Evolutionary conservation across 345 rosid species (phyloP).

Genomic region (Hibiscus tridactylites): DNA sequence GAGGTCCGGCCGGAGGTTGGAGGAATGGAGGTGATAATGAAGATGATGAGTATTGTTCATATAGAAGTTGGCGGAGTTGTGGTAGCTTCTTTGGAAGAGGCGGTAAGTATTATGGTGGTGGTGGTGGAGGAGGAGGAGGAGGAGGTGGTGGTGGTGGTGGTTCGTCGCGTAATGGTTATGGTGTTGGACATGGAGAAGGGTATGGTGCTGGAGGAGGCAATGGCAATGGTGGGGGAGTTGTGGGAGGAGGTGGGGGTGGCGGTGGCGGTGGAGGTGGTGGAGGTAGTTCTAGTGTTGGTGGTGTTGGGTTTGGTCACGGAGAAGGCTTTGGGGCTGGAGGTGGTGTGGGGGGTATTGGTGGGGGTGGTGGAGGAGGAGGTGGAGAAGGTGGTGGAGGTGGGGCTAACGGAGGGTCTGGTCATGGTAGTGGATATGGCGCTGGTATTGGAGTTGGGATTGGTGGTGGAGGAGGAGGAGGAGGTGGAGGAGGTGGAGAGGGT

Average conservation of each 20-base stretch:
- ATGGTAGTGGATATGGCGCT: slow-evolving; percentile 16
- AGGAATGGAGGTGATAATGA: slow-evolving; percentile 9
- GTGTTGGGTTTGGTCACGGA: slow-evolving; percentile 14
- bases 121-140: not conserved
- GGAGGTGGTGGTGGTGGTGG: slow-evolving; percentile 5
- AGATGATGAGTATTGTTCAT: slow-evolving; percentile 26
- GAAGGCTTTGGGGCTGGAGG: slow-evolving; percentile 19
- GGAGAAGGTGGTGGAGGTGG: not conserved
- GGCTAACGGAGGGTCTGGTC: slow-evolving; percentile 16
- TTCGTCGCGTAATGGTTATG: not conserved
- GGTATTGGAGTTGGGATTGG: slow-evolving; percentile 22
- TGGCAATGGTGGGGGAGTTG: slow-evolving; percentile 10
- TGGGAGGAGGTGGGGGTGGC: slow-evolving; percentile 20
- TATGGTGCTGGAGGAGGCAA: slow-evolving; percentile 6
- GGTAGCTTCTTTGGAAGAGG: slow-evolving; percentile 37
- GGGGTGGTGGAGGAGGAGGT: slow-evolving; percentile 14
- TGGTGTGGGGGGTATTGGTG: slow-evolving; percentile 15
- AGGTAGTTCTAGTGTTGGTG: not conserved
- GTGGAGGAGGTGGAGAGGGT: no score
- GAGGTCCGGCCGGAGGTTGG: slow-evolving; percentile 11
- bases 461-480: not conserved
- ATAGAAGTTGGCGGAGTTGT: slow-evolving; percentile 42
- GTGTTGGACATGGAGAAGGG: slow-evolving; percentile 2
- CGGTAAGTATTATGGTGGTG: not conserved
- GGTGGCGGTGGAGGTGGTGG: slow-evolving; percentile 21